These are phyloP conservation scores for Edaphochlamys debaryana DNA, from an alignment of 139 green algal genomes.

Conservation along the genomic window DNA sequence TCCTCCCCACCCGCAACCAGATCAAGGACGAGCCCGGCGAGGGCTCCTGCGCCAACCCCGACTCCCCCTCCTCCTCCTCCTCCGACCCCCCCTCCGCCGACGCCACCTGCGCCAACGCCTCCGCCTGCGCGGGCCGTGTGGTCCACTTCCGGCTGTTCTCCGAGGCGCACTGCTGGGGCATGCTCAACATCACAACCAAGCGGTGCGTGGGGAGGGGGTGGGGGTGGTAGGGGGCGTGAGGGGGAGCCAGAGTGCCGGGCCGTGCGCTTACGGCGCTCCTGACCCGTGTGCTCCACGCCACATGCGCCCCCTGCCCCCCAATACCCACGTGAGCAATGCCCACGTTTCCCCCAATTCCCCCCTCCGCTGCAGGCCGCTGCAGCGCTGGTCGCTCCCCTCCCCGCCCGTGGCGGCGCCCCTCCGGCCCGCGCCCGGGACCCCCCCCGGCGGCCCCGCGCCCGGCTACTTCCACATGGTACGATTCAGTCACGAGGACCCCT, in stretches of 20 bases:
- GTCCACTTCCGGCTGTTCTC: slow-evolving; percentile 21
- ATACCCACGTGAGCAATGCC: too few relatives aligned
- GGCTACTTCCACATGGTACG: slow-evolving; percentile 24
- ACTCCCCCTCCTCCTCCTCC: background rate
- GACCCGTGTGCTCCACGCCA: too few relatives aligned
- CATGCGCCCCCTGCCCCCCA: too few relatives aligned
- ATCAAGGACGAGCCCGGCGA: too few relatives aligned
- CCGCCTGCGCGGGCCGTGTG: background rate
- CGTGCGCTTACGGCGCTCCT: too few relatives aligned
- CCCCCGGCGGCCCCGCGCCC: background rate
- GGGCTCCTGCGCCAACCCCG: too few relatives aligned
- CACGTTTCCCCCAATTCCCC: too few relatives aligned
- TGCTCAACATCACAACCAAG: slow-evolving; percentile 44
- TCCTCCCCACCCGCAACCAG: too few relatives aligned
- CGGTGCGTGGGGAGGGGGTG: too few relatives aligned
- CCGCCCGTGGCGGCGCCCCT: background rate
- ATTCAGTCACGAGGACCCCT: slow-evolving; percentile 11
- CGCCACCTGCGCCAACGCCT: background rate
- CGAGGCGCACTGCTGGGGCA: slow-evolving; percentile 22
- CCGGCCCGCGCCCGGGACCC: background rate
- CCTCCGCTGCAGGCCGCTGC: too few relatives aligned
- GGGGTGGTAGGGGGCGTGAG: too few relatives aligned
- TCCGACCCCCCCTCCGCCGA: background rate
- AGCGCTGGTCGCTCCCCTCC: slow-evolving; percentile 15
- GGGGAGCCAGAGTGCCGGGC: too few relatives aligned